Base-by-base conservation (phyloP, 73 alveolate genomes). In the Paramecium sonneborni region DNA sequence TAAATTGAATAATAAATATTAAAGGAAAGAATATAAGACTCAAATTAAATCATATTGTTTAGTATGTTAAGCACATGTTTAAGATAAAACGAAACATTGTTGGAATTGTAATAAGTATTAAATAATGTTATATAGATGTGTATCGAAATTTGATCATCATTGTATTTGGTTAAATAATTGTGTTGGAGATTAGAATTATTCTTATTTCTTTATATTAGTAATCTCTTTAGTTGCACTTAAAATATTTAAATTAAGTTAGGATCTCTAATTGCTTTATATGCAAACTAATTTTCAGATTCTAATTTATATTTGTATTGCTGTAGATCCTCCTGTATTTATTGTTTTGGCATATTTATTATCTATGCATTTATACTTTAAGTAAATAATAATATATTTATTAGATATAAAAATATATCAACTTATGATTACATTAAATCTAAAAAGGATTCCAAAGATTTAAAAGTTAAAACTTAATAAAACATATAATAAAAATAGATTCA, bases 121-220 rank as follows among this genome's bases (percentile, higher is more conserved):
- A 23, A 15, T 18, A 37, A 4, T 38, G 10, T 5, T 41, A 41
- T 68, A n/a, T 79, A 92, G 92, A 86, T 92, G 95, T 37, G 38
- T 87, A 23, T 55, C 72, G 12, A 28, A 37, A 34, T 92, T 92
- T 46, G 95, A 92, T 86, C 95, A 92, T 67, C 95, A 92, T 46
- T 92, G 95, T 21, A 52, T 88, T 30, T 92, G 95, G 95, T 62
- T 92, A 26, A 89, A 89, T 34, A 92, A 85, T 62, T 92, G 95
- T 41, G 56, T 92, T 23, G 92, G 92, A 38, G 91, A 74, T 18
- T 11, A 85, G 15, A 92, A 92, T 52, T 92, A 92, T 69, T 41
- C 56, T 3, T 85, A 48, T 15, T 92, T 92, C 34, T 79, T 79
- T 23, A 9, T 79, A 6, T 44, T 79, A 26, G 90, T 79, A 23